Base-by-base conservation (phyloP, 2,329 filamentous ascomycete species). In the Sporothrix sp. region DNA sequence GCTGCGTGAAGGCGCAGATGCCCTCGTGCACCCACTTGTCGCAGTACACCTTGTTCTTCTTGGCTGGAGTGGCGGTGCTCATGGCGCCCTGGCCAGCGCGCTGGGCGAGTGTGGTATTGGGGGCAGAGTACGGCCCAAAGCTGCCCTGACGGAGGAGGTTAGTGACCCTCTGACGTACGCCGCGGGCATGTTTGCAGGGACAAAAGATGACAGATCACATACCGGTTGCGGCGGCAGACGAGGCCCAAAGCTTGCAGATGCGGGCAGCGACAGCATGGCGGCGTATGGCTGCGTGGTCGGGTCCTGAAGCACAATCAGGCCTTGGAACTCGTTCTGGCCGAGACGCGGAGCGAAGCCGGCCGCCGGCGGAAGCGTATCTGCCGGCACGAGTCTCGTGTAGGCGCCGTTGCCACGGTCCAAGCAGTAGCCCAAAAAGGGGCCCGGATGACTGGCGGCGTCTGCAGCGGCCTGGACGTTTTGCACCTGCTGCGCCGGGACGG, bases 21-120 rank as follows among this genome's bases (percentile, higher is more conserved):
- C 88, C 89, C 52, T 85, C 83, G 59, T 87, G 82, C 50, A 95
- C 83, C 89, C 89, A 96, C 65, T 91, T 87, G 52, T 88, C 87
- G 67, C 89, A 95, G 65, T 85, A 95, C 21, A 84, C 70, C 63
- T 95, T 95, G 52, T 65, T 62, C 21, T 62, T 63, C 60, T 76
- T 79, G 6, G 37, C 65, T n/a, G n/a, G n/a, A 61, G 10, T 25
- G 21, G n/a, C 18, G 16, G 6, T 27, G 18, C 20, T 28, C 10
- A n/a, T n/a, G n/a, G n/a, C n/a, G n/a, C 8, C 13, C 11, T 16
- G 35, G 32, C 37, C 20, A 2, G 18, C 13, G 14, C 21, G 27
- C 27, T 35, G 42, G 20, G 4, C 14, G 7, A 27, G 40, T 1
- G 27, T 35, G 7, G 14, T 8, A 21, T 38, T 7, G 30, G 39